Evolutionary conservation across 805 yeast genomes (phyloP).

Genomic region (Hanseniaspora meyeri): DNA sequence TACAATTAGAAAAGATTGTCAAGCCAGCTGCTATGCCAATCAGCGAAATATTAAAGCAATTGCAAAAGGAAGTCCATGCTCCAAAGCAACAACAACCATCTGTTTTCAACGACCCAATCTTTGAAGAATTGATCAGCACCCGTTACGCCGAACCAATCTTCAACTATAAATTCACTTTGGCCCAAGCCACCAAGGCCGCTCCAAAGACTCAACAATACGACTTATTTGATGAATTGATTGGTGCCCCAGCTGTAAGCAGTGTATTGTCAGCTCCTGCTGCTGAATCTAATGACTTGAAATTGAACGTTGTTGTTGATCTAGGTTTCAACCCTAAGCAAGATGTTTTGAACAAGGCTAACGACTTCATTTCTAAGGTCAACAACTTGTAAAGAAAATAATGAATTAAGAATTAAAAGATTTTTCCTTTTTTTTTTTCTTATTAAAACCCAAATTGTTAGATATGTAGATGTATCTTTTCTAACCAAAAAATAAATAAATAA

Average conservation of each 20-base stretch:
- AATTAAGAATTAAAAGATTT: background rate
- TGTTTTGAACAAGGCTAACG: slow-evolving; percentile 5
- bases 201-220: background rate
- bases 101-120: slow-evolving; percentile 44
- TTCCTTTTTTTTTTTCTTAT: background rate
- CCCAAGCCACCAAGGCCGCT: background rate
- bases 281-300: background rate
- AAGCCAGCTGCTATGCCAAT: slow-evolving; percentile 14
- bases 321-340: slow-evolving; percentile 6
- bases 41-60: background rate
- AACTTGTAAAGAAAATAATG: background rate
- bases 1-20: slow-evolving; percentile 19
- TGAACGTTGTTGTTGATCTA: background rate
- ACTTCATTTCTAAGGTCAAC: slow-evolving; percentile 3
- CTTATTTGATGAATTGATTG: slow-evolving; percentile 4
- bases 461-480: too few species aligned
- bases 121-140: slow-evolving; percentile 47
- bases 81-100: slow-evolving; percentile 20
- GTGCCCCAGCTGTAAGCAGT: background rate
- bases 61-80: slow-evolving; percentile 8
- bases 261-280: background rate
- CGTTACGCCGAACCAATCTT: slow-evolving; percentile 23
- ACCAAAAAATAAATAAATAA: too few species aligned
- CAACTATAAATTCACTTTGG: slow-evolving; percentile 13
- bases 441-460: too few species aligned